Base-by-base conservation (phyloP, 345 rosid species). In the Mercurialis annua region DNA sequence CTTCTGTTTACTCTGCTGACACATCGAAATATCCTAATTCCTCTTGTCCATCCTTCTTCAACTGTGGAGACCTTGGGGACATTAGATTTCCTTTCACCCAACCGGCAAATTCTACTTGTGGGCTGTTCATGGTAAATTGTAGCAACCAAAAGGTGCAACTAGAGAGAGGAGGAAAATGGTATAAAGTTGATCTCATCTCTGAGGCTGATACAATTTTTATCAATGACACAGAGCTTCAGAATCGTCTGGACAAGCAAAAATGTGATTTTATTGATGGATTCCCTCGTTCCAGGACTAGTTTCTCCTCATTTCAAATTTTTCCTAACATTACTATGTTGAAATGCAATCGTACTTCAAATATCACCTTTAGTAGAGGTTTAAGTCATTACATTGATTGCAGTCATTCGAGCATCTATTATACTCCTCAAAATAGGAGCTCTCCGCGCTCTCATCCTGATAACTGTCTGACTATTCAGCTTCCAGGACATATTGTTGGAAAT, bases 21-120 rank as follows among this genome's bases (percentile, higher is more conserved):
- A 49, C 53, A 49, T 7, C 2, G 26, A 21, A 49, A 49, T 49
- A 49, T 11, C 53, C 53, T 9, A n/a, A n/a, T n/a, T 49, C 53
- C 21, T 1, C 7, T 7, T 49, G 53, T 49, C 12, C 53, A 49
- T 5, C 10, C 53, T 48, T 48, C 51, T 40, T 40, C 44, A 49
- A 49, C 53, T 49, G 53, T 49, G 53, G 53, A 49, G 21, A 49
- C 1, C 26, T 49, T 49, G 53, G 12, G 21, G 53, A 49, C 1
- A 20, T 49, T 49, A 49, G 53, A 21, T 49, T 49, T 49, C 53
- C 53, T 49, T 49, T 49, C 53, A 20, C 53, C 26, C 26, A 49
- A 49, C 7, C 21, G 10, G 6, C 24, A 8, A 21, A 21, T 20
- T 27, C 10, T 49, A 27, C 24, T 21, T 49, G 53, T 49, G 26